Base-by-base conservation (phyloP, 169 alveolate species). In the Ichthyophthirius multifiliis region DNA sequence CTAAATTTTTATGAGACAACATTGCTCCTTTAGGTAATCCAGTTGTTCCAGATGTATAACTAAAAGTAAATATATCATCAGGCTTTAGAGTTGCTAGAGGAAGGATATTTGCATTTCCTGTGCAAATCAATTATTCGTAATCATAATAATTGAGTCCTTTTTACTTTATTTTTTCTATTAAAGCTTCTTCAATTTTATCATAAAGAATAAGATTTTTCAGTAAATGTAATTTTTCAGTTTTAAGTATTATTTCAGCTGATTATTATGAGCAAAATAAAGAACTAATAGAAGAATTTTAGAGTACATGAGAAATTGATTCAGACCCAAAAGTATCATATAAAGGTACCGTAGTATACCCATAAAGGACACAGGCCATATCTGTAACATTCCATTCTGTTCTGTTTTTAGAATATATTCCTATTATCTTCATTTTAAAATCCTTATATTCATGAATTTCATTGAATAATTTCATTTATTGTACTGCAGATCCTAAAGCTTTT, bases 1-100 rank as follows among this genome's bases (percentile, higher is more conserved):
- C 65, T 44, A 87, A 43, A 20, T 76, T 91, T 47, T 48, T 34
- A 80, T 93, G 95, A 55, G 89, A 44, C 12, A 93, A 27, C 89
- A 88, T 88, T 1, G 90, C 95, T 16, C 93, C 97, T 78, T 93
- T 93, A 4, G 96, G 94, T 65, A 78, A 18, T 80, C 71, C 95
- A 3, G 96, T 93, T 20, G 96, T 93, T 34, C 96, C 96, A 20
- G 92, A 83, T 34, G 96, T 93, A 41, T 87, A 93, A 74, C 94
- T 86, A 48, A 93, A 65, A 18, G 89, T 89, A 77, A 89, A 87
- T 1, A 91, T 65, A n/a, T 83, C 83, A 7, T 86, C 92, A 16
- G 81, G 84, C 7, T 45, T 12, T 2, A 71, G 43, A 18, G 31
- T 34, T 6, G 86, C 76, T 18, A 46, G 41, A 31, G 43, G 62